Conservation (phyloP, 2,329 filamentous ascomycete species). For the Dactylonectria macrodidyma region DNA sequence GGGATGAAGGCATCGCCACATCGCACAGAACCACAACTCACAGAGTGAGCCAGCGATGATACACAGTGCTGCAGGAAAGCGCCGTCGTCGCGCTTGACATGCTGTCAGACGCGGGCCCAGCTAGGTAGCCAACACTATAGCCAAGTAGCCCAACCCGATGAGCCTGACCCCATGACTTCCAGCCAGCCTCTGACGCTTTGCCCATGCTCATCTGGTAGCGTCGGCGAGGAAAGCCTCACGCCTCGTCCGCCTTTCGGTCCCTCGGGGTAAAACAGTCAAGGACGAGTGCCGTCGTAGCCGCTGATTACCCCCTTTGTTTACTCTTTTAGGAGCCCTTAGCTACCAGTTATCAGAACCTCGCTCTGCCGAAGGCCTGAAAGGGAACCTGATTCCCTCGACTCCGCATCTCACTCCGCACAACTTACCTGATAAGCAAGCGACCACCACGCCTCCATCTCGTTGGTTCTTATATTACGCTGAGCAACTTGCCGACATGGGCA, state of each 20-base stretch:
- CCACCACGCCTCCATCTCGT: not conserved
- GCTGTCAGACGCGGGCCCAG: not conserved
- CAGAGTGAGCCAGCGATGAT: too few species aligned
- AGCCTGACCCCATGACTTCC: not conserved
- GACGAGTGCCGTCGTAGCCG: not conserved
- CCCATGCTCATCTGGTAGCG: conserved; percentile 19
- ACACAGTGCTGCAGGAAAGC: not conserved
- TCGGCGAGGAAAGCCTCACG: conserved; percentile 10
- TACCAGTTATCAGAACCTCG: not conserved
- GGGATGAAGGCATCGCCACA: not conserved
- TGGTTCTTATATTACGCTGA: not conserved
- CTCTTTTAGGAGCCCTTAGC: not conserved
- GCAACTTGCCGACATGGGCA: conserved; percentile 54
- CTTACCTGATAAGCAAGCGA: not conserved
- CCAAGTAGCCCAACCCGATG: not conserved
- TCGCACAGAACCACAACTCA: not conserved
- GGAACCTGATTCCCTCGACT: not conserved
- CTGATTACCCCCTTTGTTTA: not conserved
- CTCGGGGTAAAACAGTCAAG: not conserved
- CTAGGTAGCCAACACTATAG: not conserved
- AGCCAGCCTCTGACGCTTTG: conserved; percentile 18
- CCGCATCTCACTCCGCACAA: not conserved
- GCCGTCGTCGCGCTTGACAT: not conserved
- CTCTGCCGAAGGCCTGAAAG: too few species aligned
- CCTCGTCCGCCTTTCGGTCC: conserved; percentile 2